Percentiles rank a stretch among this genome's conserved stretches.
These are phyloP conservation scores for Cladosporium sp. DNA, from an alignment of 2,329 filamentous ascomycete genomes.

Conservation along the genomic window DNA sequence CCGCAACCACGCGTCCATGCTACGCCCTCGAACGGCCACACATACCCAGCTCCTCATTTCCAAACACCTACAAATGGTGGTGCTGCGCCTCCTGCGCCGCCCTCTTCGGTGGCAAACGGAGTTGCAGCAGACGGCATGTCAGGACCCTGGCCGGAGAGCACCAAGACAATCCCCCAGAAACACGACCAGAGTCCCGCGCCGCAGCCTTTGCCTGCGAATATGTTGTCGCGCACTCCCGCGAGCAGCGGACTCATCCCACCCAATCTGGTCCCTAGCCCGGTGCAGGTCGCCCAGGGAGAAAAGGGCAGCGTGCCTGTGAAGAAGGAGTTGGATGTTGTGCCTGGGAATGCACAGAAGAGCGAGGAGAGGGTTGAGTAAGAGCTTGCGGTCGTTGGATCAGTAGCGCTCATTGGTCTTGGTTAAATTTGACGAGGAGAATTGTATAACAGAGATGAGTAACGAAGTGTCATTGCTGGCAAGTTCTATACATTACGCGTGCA, in stretches of 20 bases:
- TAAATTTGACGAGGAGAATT: not conserved
- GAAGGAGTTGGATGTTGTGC: constrained; percentile 25
- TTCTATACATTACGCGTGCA: too few relatives aligned
- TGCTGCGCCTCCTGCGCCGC: constrained; percentile 40
- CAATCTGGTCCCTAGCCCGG: constrained; percentile 32
- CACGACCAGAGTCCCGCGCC: constrained; percentile 30
- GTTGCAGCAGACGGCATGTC: constrained; percentile 39
- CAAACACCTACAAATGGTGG: constrained; percentile 21
- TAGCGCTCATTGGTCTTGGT: not conserved
- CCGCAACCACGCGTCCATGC: constrained; percentile 21
- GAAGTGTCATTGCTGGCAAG: not conserved
- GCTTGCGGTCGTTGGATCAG: not conserved
- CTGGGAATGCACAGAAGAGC: not conserved
- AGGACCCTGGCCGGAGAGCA: constrained; percentile 37
- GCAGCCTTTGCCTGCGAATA: constrained; percentile 15
- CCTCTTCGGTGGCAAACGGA: constrained; percentile 37
- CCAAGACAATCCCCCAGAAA: constrained; percentile 36
- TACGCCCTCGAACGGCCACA: constrained; percentile 15
- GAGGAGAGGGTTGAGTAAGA: not conserved
- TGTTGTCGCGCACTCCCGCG: constrained; percentile 23
- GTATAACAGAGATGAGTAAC: not conserved
- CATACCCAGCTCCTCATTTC: constrained; percentile 11
- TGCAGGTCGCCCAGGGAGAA: constrained; percentile 28
- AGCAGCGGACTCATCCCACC: constrained; percentile 23
- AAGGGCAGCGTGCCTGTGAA: constrained; percentile 36